Evolutionary conservation across 352 stramenopile species (phyloP).

Genomic region (Globisporangium yorkense): DNA sequence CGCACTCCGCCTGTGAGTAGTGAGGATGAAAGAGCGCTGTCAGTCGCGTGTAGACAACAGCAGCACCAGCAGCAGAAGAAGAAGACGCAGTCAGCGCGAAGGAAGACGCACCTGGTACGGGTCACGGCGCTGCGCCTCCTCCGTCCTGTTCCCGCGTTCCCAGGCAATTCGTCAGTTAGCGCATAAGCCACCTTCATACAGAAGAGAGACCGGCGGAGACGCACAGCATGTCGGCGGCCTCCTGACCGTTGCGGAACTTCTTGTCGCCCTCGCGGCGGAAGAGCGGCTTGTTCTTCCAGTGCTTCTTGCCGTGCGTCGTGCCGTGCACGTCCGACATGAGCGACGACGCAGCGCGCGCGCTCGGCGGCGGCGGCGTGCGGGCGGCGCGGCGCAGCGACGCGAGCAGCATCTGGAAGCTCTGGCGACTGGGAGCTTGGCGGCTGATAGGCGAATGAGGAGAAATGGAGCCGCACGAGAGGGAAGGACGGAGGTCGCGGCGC

Average conservation of each 20-base stretch:
- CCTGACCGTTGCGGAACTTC: constrained; percentile 93
- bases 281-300: constrained; percentile 96
- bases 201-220: constrained; percentile 2
- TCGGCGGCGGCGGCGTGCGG: constrained; percentile 13
- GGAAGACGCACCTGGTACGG: constrained; percentile 41
- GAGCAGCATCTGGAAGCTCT: constrained; percentile 12
- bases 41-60: background rate
- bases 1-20: constrained; percentile 7
- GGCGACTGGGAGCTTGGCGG: background rate
- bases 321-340: constrained; percentile 88
- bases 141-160: constrained; percentile 22
- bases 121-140: constrained; percentile 71
- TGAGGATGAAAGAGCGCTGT: background rate
- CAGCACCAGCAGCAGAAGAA: too few species aligned
- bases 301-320: constrained; percentile 85
- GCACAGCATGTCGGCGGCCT: constrained; percentile 93
- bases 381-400: constrained; percentile 14
- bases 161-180: background rate
- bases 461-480: too few species aligned
- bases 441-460: background rate
- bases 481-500: too few species aligned
- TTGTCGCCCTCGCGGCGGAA: constrained; percentile 95
- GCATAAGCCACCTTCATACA: background rate
- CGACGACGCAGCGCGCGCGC: constrained; percentile 34
- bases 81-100: background rate